Evolutionary conservation across 2,329 filamentous ascomycete genomes (phyloP).

Genomic region (Thielaviopsis ethacetica): DNA sequence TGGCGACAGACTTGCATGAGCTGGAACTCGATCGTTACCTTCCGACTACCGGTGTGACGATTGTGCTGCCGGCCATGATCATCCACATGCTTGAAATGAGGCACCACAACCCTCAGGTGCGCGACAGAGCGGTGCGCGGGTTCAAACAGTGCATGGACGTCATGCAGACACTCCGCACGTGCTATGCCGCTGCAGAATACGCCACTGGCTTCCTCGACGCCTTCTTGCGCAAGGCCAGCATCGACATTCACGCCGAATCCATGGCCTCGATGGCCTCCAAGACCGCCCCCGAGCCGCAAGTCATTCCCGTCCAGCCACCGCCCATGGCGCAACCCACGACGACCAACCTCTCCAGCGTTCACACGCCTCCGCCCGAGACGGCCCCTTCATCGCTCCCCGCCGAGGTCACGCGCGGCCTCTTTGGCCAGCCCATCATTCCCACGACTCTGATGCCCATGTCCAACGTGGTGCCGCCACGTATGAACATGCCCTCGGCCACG

Average conservation of each 20-base stretch:
- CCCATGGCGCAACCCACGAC: too few species aligned
- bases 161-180: constrained; percentile 71
- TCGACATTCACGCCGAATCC: constrained; percentile 39
- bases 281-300: constrained; percentile 14
- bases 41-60: constrained; percentile 79
- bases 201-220: constrained; percentile 91
- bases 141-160: constrained; percentile 90
- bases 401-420: background rate
- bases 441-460: background rate
- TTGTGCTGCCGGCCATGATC: constrained; percentile 81
- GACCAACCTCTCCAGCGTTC: constrained; percentile 20
- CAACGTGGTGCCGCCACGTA: background rate
- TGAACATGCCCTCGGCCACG: background rate
- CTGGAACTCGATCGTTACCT: constrained; percentile 61
- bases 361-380: constrained; percentile 39
- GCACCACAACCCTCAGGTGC: constrained; percentile 54
- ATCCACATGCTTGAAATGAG: constrained; percentile 90
- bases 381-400: constrained; percentile 19
- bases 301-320: too few species aligned
- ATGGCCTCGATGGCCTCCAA: constrained; percentile 21
- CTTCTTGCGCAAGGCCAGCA: constrained; percentile 72
- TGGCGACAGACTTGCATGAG: constrained; percentile 60
- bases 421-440: background rate
- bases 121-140: constrained; percentile 57
- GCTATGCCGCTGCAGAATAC: constrained; percentile 88